Percentiles rank a stretch among this genome's conserved stretches.
phyloP scores from a whole-genome alignment of 2,329 filamentous ascomycete genomes.

The Esteya vermicola region DNA sequence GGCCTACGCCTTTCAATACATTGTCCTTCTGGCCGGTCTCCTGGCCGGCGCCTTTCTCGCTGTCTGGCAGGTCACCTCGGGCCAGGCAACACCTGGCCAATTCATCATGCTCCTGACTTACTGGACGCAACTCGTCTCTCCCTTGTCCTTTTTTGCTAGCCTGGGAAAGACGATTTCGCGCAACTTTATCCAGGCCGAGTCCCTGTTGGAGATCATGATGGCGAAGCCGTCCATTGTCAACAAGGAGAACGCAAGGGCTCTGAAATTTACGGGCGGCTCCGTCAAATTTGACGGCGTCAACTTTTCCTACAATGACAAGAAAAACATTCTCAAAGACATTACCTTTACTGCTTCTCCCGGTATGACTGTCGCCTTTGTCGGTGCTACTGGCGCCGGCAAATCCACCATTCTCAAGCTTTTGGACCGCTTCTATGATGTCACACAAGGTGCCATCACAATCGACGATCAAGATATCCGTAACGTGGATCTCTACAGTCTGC shows the following conservation, averaged over 20 bases:
- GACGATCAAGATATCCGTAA: conserved; percentile 43
- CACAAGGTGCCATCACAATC: conserved; percentile 34
- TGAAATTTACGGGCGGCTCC: conserved; percentile 36
- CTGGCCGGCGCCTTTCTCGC: conserved; percentile 47
- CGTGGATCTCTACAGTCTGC: conserved; percentile 31
- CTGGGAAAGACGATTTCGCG: conserved; percentile 41
- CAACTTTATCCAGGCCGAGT: conserved; percentile 43
- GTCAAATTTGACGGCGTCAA: conserved; percentile 40
- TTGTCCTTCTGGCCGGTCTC: conserved; percentile 56
- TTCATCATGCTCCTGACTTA: conserved; percentile 61
- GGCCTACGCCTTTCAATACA: conserved; percentile 40
- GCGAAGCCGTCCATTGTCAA: conserved; percentile 40
- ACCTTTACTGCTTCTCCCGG: conserved; percentile 35
- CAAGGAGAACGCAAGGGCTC: conserved; percentile 31
- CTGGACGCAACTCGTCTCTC: conserved; percentile 58
- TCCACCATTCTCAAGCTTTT: conserved; percentile 44
- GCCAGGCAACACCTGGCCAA: conserved; percentile 45
- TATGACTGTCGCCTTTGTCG: conserved; percentile 44
- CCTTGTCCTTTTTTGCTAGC: conserved; percentile 53
- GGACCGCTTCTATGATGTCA: conserved; percentile 44
- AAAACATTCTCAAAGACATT: conserved; percentile 39
- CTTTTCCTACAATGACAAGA: conserved; percentile 47
- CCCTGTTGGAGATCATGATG: conserved; percentile 42
- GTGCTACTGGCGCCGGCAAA: conserved; percentile 45
- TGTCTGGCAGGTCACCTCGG: conserved; percentile 52